Evolutionary conservation across 2,329 filamentous ascomycete genomes (phyloP).

Genomic region (Colletotrichum sp.): DNA sequence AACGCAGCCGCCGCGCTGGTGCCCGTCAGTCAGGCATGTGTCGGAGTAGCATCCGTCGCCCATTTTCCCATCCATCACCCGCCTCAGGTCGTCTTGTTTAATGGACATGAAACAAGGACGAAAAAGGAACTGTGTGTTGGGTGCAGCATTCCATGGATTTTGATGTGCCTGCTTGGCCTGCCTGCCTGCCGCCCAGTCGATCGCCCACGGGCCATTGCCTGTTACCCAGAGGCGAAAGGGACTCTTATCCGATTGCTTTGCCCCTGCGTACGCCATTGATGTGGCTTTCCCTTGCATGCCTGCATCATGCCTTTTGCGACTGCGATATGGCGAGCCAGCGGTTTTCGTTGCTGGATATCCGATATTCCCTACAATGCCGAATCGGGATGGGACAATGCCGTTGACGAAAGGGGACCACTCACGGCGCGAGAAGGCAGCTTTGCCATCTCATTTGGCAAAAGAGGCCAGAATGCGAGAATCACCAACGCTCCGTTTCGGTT

Average conservation of each 20-base stretch:
- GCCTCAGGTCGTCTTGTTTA: not conserved
- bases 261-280: not conserved
- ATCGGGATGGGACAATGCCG: not conserved
- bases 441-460: slow-evolving; percentile 1
- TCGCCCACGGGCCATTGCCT: not conserved
- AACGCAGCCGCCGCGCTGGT: slow-evolving; percentile 1
- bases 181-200: not conserved
- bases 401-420: slow-evolving; percentile 9
- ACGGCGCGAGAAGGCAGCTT: not conserved
- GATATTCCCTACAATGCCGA: not conserved
- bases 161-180: not conserved
- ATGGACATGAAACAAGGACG: slow-evolving; percentile 2
- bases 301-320: not conserved
- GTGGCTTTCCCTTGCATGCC: not conserved
- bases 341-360: not conserved
- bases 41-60: not conserved
- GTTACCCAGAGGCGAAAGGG: not conserved
- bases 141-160: not conserved
- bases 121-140: not conserved
- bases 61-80: not conserved
- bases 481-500: not conserved
- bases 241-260: not conserved
- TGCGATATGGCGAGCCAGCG: not conserved
- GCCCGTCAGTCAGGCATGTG: not conserved
- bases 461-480: not conserved